Evolutionary conservation across 345 rosid species (phyloP).

Genomic region (Acer campestre): DNA sequence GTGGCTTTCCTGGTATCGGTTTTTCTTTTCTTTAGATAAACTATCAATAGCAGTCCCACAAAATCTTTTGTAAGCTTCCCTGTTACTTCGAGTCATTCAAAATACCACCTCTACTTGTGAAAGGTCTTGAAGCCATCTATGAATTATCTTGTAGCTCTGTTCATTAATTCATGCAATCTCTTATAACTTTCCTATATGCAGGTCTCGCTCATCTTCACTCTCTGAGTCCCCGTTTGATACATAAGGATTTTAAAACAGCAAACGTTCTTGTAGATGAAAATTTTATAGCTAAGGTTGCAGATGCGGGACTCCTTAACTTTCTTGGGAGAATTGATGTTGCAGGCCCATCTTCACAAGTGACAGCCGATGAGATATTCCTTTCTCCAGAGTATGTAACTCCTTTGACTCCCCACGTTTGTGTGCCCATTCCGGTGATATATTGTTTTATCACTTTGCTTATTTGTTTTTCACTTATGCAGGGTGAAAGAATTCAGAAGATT

Average conservation of each 20-base stretch:
- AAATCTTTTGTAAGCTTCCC: constrained; percentile 31
- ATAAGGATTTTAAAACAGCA: constrained; percentile 89
- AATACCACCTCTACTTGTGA: constrained; percentile 9
- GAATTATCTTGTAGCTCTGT: constrained; percentile 19
- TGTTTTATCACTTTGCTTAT: constrained; percentile 13
- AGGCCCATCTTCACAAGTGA: constrained; percentile 73
- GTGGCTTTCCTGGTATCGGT: constrained; percentile 69
- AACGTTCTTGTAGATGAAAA: constrained; percentile 92
- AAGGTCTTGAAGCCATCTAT: constrained; percentile 13
- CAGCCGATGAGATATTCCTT: constrained; percentile 80
- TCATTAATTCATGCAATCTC: constrained; percentile 29
- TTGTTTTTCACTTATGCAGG: constrained; percentile 39
- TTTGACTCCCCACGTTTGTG: constrained; percentile 6
- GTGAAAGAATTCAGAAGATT: constrained; percentile 80
- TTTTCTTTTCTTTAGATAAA: constrained; percentile 46
- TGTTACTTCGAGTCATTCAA: constrained; percentile 10
- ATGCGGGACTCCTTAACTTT: constrained; percentile 84
- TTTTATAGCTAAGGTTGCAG: constrained; percentile 91
- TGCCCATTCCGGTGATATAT: background rate
- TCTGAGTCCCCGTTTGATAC: constrained; percentile 74
- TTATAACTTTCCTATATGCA: constrained; percentile 34
- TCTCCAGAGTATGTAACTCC: constrained; percentile 73
- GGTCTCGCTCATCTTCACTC: constrained; percentile 95
- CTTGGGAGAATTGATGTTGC: constrained; percentile 69
- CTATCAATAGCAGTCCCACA: constrained; percentile 16